A percentile compares a stretch with the other conserved stretches of the same genome.
These are phyloP conservation scores for Lanmaoa rubissima DNA, from an alignment of 768 basidiomycete species.

Conservation along the genomic window DNA sequence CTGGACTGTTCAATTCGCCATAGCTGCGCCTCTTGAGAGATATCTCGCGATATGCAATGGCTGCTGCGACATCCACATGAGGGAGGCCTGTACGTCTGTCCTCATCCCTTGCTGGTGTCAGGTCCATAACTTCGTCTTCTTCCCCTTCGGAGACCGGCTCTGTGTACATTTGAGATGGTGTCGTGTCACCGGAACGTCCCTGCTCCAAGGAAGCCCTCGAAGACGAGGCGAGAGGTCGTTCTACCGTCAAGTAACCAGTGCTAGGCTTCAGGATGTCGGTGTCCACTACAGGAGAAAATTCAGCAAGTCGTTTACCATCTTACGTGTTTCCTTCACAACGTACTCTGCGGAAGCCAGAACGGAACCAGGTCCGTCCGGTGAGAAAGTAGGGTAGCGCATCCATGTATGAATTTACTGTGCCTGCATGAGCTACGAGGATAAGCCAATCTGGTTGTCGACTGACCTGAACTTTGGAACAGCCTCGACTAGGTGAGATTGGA, in stretches of 20 bases:
- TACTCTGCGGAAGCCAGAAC: constrained; percentile 98
- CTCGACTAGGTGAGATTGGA: constrained; percentile 92
- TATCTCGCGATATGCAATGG: constrained; percentile 82
- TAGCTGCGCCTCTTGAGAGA: constrained; percentile 55
- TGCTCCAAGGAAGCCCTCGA: constrained; percentile 48
- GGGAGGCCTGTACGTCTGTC: constrained; percentile 76
- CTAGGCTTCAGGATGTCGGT: constrained; percentile 93
- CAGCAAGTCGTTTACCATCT: not conserved
- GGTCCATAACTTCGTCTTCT: constrained; percentile 73
- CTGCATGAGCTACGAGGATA: constrained; percentile 3
- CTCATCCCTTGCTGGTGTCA: constrained; percentile 77
- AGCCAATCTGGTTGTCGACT: constrained; percentile 15
- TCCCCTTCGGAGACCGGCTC: constrained; percentile 97
- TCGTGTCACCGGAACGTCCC: constrained; percentile 43
- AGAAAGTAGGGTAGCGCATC: constrained; percentile 90
- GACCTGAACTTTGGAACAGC: constrained; percentile 97
- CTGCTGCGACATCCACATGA: constrained; percentile 73
- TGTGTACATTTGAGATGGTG: constrained; percentile 53
- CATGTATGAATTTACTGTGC: constrained; percentile 88
- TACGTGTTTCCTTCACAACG: constrained; percentile 10
- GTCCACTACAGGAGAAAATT: constrained; percentile 60
- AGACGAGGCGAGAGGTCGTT: constrained; percentile 59
- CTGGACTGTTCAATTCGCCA: constrained; percentile 4
- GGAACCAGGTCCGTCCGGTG: constrained; percentile 94
- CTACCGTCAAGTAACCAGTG: constrained; percentile 72